Evolutionary conservation across 2,329 filamentous ascomycete species (phyloP), one percentile per base, ranked within the genome.

Genomic region (Fusarium anguioides): DNA sequence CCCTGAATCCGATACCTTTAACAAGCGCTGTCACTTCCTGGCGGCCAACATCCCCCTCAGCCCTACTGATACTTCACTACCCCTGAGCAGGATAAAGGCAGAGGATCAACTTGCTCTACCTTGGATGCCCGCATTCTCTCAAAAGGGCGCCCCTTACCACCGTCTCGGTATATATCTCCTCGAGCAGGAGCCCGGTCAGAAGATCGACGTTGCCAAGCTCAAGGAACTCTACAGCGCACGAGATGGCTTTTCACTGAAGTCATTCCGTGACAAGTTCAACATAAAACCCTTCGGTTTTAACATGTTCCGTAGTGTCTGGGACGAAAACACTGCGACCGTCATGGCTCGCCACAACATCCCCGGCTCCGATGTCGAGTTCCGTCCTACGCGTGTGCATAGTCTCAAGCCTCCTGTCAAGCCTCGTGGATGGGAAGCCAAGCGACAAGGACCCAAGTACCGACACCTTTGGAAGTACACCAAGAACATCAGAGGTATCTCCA

Each of bases 81-180:
- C 90, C n/a, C 84, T 96, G 18, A 81, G 82, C 71, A 83, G 83
- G 70, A 82, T 93, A 70, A 81, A 85, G 57, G 78, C 81, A 64
- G 82, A 87, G 20, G 82, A 84, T 27, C 89, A 96, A 77, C 84
- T 96, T 46, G 87, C 92, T 56, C 81, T 89, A 5, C 90, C 93
- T 3, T 99, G 95, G 93, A 82, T 94, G 23, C 91, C 95, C 1
- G 91, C 96, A 2, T 93, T 91, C 75, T 90, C 93, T 1, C 92
- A 97, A 76, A 97, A 96, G 82, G 96, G 96, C 57, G 87, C 91
- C 4, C 92, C 92, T 3, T 97, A 98, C 81, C 96, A 98, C 80
- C 91, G 96, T 50, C 84, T 98, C 53, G 90, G 90, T 45, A 81
- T 98, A 61, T 91, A 96, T 76, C 82, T 99, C 21, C 83, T 98